phyloP scores from a whole-genome alignment of 805 yeast species.

The Saccharomycopsis javanensis region DNA sequence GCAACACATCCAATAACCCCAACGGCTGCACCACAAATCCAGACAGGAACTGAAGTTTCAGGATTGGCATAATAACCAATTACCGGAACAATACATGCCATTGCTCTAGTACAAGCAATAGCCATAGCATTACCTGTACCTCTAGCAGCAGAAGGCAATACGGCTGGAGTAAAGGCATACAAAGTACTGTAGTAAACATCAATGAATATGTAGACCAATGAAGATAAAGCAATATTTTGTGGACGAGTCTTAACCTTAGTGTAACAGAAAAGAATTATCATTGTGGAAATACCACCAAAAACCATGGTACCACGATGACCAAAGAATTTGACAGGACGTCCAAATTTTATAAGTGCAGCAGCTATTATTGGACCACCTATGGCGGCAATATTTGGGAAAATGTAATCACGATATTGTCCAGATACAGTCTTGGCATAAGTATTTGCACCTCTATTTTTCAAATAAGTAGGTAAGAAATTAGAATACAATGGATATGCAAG shows the following conservation, averaged over 20 bases:
- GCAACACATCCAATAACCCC: conserved; percentile 35
- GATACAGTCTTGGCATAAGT: conserved; percentile 30
- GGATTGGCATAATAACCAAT: conserved; percentile 40
- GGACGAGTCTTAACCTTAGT: conserved; percentile 47
- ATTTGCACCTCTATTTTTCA: conserved; percentile 41
- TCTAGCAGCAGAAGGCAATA: conserved; percentile 41
- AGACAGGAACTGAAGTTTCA: conserved; percentile 44
- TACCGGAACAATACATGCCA: conserved; percentile 51
- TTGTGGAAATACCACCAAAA: conserved; percentile 40
- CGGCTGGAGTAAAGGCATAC: conserved; percentile 61
- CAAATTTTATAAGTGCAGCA: conserved; percentile 24
- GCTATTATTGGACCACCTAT: conserved; percentile 47
- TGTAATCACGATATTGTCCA: conserved; percentile 37
- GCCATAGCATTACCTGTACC: conserved; percentile 56
- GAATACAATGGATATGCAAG: conserved; percentile 48
- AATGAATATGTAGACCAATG: conserved; percentile 38
- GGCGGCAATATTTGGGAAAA: conserved; percentile 38
- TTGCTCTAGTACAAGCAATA: conserved; percentile 42
- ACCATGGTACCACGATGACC: conserved; percentile 50
- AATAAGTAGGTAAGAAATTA: conserved; percentile 44
- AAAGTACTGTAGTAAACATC: conserved; percentile 48
- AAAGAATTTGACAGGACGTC: conserved; percentile 6
- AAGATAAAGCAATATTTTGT: conserved; percentile 40
- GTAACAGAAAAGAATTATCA: conserved; percentile 47
- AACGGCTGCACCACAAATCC: conserved; percentile 49